Evolutionary conservation across 257 asterid species (phyloP), one percentile per base, ranked within the genome.

Genomic region (Przewalskia tangutica): DNA sequence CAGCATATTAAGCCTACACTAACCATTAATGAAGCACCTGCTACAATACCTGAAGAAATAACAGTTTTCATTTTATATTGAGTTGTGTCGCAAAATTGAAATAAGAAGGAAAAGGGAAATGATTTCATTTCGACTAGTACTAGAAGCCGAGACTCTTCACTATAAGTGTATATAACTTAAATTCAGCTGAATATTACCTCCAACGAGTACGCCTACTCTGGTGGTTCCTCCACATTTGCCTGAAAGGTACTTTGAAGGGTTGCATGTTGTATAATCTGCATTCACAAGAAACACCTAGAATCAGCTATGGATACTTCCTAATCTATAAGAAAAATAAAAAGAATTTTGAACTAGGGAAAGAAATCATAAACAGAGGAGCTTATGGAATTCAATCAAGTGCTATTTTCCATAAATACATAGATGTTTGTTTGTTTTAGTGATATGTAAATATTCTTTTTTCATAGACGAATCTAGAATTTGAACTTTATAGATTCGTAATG

Each of bases 141-240:
- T n/a, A 70, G 10, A 71, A 0, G 42, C 0, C 20, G 2, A 20
- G 40, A 71, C 58, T 27, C 12, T 18, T 4, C 13, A 7, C 42
- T 38, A 27, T 73, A 2, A 7, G 3, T 4, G 14, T 48, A 73
- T 73, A 73, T 73, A 23, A 73, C 44, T 73, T 73, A 77, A 55
- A 48, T 50, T 1, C 1, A 11, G 8, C 6, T 13, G 34, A 11
- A 5, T 2, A 42, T 84, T 89, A 94, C 98, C 98, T 89, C 97
- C 97, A 4, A 88, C 84, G 50, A 92, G 84, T 65, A 86, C 94
- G 8, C 89, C 97, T 56, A 94, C 86, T 86, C 97, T 85, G 54
- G 97, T 90, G 73, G 93, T 92, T 82, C 95, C 97, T 84, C 97
- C 97, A 88, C 98, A 94, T 81, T 70, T 76, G 80, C 98, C 97